A percentile compares a stretch with the other conserved stretches of the same genome.
phyloP scores from a whole-genome alignment of 140 eudicot species.

The Erigeron philadelphicus region DNA sequence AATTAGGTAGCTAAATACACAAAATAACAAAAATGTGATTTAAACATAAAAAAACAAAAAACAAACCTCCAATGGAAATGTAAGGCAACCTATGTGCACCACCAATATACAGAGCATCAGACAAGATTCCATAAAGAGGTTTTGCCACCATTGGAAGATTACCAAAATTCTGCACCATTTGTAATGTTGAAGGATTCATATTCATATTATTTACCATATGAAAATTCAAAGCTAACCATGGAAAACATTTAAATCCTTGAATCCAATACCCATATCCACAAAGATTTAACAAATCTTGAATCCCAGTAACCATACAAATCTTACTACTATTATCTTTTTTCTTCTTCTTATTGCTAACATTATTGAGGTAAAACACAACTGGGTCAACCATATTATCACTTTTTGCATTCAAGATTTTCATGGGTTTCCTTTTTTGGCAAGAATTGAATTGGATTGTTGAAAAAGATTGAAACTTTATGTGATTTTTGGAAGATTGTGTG shows the following conservation, averaged over 20 bases:
- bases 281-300: constrained; percentile 41
- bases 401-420: constrained; percentile 29
- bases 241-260: constrained; percentile 92
- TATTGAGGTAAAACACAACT: constrained; percentile 26
- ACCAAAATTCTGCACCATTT: constrained; percentile 66
- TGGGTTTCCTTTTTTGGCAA: constrained; percentile 24
- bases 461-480: constrained; percentile 28
- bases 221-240: constrained; percentile 79
- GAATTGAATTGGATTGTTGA: constrained; percentile 10
- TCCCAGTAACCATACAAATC: constrained; percentile 28
- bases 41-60: not conserved
- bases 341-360: constrained; percentile 26
- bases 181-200: constrained; percentile 73
- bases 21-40: constrained; percentile 15
- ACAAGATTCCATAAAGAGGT: constrained; percentile 77
- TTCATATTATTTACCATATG: constrained; percentile 70
- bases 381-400: constrained; percentile 23
- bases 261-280: constrained; percentile 96
- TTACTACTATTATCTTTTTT: constrained; percentile 13
- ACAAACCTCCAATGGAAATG: constrained; percentile 79
- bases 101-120: constrained; percentile 80
- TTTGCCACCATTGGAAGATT: constrained; percentile 91
- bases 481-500: constrained; percentile 25
- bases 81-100: constrained; percentile 86
- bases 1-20: constrained; percentile 18